Conservation (phyloP, 345 rosid species). For the Combretum micranthum region DNA sequence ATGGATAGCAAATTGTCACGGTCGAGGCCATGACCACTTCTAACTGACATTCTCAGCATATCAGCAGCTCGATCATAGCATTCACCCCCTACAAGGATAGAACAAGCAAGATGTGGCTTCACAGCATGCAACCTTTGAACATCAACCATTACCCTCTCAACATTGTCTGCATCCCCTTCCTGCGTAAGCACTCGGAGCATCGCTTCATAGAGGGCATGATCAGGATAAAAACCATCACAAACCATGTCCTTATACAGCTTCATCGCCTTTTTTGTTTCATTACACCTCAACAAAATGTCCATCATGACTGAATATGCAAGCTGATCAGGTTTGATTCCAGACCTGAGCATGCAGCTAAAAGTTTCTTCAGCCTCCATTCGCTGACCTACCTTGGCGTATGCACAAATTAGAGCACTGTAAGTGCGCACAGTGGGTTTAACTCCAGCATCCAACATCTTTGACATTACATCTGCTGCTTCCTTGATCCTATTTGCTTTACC, state of each 20-base stretch:
- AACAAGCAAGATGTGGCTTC: conserved; percentile 54
- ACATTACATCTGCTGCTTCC: conserved; percentile 76
- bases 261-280: conserved; percentile 54
- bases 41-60: conserved; percentile 57
- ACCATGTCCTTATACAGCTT: conserved; percentile 61
- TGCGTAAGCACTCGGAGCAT: conserved; percentile 45
- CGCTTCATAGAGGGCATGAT: conserved; percentile 43
- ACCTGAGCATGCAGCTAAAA: conserved; percentile 65
- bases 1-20: conserved; percentile 56
- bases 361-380: conserved; percentile 69
- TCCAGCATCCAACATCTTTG: conserved; percentile 80
- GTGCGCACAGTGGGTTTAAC: conserved; percentile 84
- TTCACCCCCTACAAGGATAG: conserved; percentile 72
- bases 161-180: conserved; percentile 50
- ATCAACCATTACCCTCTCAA: conserved; percentile 56
- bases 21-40: conserved; percentile 43
- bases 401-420: conserved; percentile 90
- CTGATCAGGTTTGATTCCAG: conserved; percentile 77
- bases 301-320: conserved; percentile 85
- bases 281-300: conserved; percentile 64
- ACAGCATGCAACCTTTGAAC: conserved; percentile 60
- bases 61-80: conserved; percentile 78
- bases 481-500: conserved; percentile 71
- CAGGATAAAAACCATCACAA: conserved; percentile 47
- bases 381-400: conserved; percentile 91